These are phyloP conservation scores for Agrostemma githago DNA, from an alignment of 148 eudicot species.

Conservation along the genomic window DNA sequence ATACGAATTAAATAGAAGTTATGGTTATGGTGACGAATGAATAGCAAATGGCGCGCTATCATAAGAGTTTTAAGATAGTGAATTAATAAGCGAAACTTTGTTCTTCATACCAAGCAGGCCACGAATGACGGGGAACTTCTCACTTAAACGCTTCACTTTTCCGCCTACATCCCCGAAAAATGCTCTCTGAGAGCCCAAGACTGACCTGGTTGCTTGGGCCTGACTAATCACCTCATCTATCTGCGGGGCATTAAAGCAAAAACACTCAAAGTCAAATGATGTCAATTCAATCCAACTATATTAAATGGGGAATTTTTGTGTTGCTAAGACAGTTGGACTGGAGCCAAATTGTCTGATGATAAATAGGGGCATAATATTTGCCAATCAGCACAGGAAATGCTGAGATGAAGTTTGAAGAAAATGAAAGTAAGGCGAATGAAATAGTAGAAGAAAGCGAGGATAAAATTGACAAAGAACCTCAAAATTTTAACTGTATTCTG, in stretches of 20 bases:
- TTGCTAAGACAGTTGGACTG: neutral
- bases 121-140: conserved; percentile 87
- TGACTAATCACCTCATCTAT: conserved; percentile 91
- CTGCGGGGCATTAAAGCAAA: conserved; percentile 32
- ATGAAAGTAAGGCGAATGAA: neutral
- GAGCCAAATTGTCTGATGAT: neutral
- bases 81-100: neutral
- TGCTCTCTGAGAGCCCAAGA: conserved; percentile 80
- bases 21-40: neutral
- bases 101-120: conserved; percentile 67
- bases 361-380: neutral
- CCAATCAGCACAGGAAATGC: too few relatives aligned
- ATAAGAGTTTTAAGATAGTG: neutral
- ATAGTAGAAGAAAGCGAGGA: neutral
- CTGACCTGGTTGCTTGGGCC: conserved; percentile 86
- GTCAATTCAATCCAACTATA: neutral
- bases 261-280: conserved; percentile 1
- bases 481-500: neutral
- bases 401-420: neutral
- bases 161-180: conserved; percentile 88
- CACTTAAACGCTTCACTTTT: conserved; percentile 79
- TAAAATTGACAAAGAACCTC: neutral
- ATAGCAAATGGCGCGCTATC: neutral
- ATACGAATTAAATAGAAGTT: conserved; percentile 1
- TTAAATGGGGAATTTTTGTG: neutral